These are phyloP conservation scores for Macrolepiota dolichaula DNA, from an alignment of 768 basidiomycete species.

Conservation along the genomic window DNA sequence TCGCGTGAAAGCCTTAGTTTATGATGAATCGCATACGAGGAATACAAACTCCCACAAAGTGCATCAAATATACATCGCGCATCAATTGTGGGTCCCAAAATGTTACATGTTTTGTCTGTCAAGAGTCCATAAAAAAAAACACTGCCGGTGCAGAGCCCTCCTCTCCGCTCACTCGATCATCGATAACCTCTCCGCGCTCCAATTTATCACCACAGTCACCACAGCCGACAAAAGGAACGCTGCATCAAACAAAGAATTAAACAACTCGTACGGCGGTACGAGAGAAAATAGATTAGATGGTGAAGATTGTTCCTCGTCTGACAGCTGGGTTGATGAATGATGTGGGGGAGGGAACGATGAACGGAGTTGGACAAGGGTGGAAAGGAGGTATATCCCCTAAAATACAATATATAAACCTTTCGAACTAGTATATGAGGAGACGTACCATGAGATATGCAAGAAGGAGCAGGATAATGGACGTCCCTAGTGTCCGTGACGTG, in stretches of 20 bases:
- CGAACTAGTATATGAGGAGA: slow-evolving; percentile 3
- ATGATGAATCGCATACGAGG: too few relatives aligned
- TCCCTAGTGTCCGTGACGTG: slow-evolving; percentile 66
- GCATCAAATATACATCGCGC: too few relatives aligned
- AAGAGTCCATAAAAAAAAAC: too few relatives aligned
- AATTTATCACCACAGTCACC: slow-evolving; percentile 44
- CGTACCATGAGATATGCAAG: slow-evolving; percentile 82
- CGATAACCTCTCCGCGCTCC: slow-evolving; percentile 49
- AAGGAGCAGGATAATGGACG: slow-evolving; percentile 71
- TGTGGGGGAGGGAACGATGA: slow-evolving; percentile 67
- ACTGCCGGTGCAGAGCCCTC: too few relatives aligned
- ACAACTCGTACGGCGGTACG: slow-evolving; percentile 70
- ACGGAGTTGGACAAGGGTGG: slow-evolving; percentile 79
- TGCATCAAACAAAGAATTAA: slow-evolving; percentile 73
- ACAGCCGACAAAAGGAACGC: slow-evolving; percentile 62
- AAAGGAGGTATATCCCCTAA: slow-evolving; percentile 80
- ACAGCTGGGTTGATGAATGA: background rate
- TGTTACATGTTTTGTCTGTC: too few relatives aligned
- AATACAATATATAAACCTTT: background rate
- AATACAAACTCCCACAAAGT: too few relatives aligned
- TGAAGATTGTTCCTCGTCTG: slow-evolving; percentile 1
- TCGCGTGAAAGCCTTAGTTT: too few relatives aligned
- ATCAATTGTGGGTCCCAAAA: too few relatives aligned
- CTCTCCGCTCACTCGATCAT: slow-evolving; percentile 21
- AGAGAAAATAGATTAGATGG: slow-evolving; percentile 60